Percentiles rank a stretch among this genome's conserved stretches.
phyloP scores from a whole-genome alignment of 2,329 filamentous ascomycete genomes.

The Hymenoscyphus scutula region DNA sequence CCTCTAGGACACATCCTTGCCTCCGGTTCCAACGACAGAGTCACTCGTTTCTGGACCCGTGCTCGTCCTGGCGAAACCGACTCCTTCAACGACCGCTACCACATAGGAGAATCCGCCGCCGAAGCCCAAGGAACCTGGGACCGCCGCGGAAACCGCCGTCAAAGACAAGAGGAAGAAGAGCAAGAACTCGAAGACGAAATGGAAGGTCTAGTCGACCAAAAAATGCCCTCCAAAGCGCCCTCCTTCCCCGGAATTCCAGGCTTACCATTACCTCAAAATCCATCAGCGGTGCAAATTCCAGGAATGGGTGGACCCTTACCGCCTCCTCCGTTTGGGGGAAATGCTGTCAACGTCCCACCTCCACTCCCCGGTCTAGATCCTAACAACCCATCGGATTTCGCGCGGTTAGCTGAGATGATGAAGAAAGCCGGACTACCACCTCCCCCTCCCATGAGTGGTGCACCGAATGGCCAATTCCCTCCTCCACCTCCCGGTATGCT shows the following conservation, averaged over 20 bases:
- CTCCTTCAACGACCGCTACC: constrained; percentile 85
- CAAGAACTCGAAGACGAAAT: constrained; percentile 91
- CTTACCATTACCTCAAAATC: constrained; percentile 34
- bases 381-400: constrained; percentile 59
- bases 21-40: constrained; percentile 92
- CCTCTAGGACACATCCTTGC: constrained; percentile 93
- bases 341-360: constrained; percentile 41
- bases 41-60: constrained; percentile 95
- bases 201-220: constrained; percentile 89
- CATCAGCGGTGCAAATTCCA: constrained; percentile 50
- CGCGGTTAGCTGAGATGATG: constrained; percentile 62
- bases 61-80: constrained; percentile 83
- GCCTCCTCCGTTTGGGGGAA: constrained; percentile 44
- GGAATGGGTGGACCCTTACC: constrained; percentile 45
- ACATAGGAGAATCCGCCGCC: constrained; percentile 89
- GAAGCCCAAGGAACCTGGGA: constrained; percentile 96
- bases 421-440: constrained; percentile 62
- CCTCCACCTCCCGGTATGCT: constrained; percentile 45
- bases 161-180: constrained; percentile 88
- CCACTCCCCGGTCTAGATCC: constrained; percentile 55
- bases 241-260: constrained; percentile 56
- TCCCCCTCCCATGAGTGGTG: constrained; percentile 47
- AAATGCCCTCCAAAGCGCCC: constrained; percentile 64
- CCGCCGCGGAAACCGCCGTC: constrained; percentile 70
- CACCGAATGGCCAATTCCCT: constrained; percentile 20